Percentiles rank a stretch among this genome's conserved stretches.
These are phyloP conservation scores for Zostera marina DNA, from an alignment of 116 monocot species.

Conservation along the genomic window DNA sequence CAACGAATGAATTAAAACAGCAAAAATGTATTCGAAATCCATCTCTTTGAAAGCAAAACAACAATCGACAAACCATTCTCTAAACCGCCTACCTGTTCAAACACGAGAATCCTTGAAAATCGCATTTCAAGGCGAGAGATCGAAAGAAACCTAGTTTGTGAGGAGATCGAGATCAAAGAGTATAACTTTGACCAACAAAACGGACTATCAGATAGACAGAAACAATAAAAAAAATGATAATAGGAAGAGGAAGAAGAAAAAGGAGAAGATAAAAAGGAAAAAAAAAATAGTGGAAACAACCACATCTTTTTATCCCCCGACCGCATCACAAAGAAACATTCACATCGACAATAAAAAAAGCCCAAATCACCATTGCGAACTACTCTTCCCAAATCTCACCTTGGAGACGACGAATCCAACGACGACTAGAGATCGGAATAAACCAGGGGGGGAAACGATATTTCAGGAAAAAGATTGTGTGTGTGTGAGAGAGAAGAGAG, in stretches of 20 bases:
- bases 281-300: not conserved
- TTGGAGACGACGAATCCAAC: not conserved
- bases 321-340: not conserved
- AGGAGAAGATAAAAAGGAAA: not conserved
- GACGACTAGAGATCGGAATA: not conserved
- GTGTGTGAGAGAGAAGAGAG: not conserved
- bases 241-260: not conserved
- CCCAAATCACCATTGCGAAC: not conserved
- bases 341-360: not conserved
- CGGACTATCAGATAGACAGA: not conserved
- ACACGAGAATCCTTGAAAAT: too few relatives aligned
- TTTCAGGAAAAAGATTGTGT: not conserved
- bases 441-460: not conserved
- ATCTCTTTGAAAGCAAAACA: not conserved
- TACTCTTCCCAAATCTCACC: conserved; percentile 1
- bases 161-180: not conserved
- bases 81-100: too few relatives aligned
- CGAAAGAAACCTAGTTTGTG: not conserved
- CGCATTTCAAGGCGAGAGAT: too few relatives aligned
- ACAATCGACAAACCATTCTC: not conserved
- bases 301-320: not conserved
- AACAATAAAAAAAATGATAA: not conserved
- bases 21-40: not conserved
- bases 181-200: not conserved
- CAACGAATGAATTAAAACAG: not conserved